Conservation (phyloP, 2,329 filamentous ascomycete species). For the Capronia coronata region DNA sequence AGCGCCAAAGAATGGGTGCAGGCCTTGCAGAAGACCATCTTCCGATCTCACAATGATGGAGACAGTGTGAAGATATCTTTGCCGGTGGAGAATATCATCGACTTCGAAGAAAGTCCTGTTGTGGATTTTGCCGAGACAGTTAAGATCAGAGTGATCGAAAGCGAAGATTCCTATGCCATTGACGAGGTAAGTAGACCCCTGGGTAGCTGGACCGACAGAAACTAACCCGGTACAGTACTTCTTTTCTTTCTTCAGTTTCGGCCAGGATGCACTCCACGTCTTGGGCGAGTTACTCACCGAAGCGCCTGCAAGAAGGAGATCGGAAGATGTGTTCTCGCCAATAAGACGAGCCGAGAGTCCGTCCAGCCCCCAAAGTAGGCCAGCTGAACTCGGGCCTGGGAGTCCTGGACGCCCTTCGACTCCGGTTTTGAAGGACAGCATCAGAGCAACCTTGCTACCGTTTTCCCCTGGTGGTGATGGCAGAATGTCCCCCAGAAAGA, state of each 20-base stretch:
- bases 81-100: slow-evolving; percentile 80
- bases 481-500: slow-evolving; percentile 45
- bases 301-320: slow-evolving; percentile 45
- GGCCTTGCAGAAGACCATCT: slow-evolving; percentile 86
- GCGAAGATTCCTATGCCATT: slow-evolving; percentile 87
- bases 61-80: slow-evolving; percentile 95
- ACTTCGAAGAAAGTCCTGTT: slow-evolving; percentile 86
- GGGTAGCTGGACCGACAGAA: not conserved
- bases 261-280: slow-evolving; percentile 73
- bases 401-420: slow-evolving; percentile 18
- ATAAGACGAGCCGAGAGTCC: slow-evolving; percentile 15
- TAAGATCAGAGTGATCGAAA: slow-evolving; percentile 87
- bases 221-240: slow-evolving; percentile 59
- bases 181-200: slow-evolving; percentile 65
- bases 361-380: slow-evolving; percentile 6
- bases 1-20: slow-evolving; percentile 98
- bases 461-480: slow-evolving; percentile 40
- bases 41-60: slow-evolving; percentile 89
- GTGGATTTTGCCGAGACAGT: slow-evolving; percentile 88
- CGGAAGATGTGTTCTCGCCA: slow-evolving; percentile 30
- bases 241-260: slow-evolving; percentile 88
- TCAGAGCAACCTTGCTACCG: slow-evolving; percentile 57
- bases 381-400: slow-evolving; percentile 9
- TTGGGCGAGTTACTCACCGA: slow-evolving; percentile 67
- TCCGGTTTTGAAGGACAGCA: slow-evolving; percentile 46